These are phyloP conservation scores for Phytophthora litchii DNA, from an alignment of 352 stramenopile species.

Conservation along the genomic window DNA sequence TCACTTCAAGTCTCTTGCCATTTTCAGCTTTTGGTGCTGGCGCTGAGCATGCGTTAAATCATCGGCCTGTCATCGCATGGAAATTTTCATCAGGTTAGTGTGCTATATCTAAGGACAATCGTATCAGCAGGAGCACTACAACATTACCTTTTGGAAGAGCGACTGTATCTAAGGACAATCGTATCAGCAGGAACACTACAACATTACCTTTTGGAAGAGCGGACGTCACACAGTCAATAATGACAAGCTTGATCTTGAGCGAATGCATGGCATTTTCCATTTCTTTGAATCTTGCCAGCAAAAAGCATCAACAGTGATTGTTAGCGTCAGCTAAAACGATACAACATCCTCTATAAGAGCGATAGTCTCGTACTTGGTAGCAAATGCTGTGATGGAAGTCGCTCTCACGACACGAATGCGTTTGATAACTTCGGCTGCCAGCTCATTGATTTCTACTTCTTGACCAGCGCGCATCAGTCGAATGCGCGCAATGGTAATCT, in stretches of 20 bases:
- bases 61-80: slow-evolving; percentile 27
- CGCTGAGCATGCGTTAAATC: slow-evolving; percentile 48
- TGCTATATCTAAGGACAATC: too few relatives aligned
- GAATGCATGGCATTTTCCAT: slow-evolving; percentile 53
- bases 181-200: not conserved
- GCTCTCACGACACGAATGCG: slow-evolving; percentile 53
- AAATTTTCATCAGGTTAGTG: not conserved
- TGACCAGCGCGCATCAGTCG: slow-evolving; percentile 15
- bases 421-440: slow-evolving; percentile 37
- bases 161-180: slow-evolving; percentile 11
- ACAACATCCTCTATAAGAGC: not conserved
- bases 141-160: slow-evolving; percentile 59
- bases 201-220: slow-evolving; percentile 59
- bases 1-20: slow-evolving; percentile 65
- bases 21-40: slow-evolving; percentile 52
- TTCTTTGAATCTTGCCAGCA: slow-evolving; percentile 50
- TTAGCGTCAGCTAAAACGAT: not conserved
- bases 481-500: slow-evolving; percentile 52
- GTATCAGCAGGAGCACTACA: not conserved
- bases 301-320: not conserved
- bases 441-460: slow-evolving; percentile 26
- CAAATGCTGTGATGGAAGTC: slow-evolving; percentile 48
- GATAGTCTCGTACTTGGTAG: slow-evolving; percentile 40
- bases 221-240: slow-evolving; percentile 79
- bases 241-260: slow-evolving; percentile 60